phyloP scores from a whole-genome alignment of 179 eudicot species.

The Amaranthus tricolor region DNA sequence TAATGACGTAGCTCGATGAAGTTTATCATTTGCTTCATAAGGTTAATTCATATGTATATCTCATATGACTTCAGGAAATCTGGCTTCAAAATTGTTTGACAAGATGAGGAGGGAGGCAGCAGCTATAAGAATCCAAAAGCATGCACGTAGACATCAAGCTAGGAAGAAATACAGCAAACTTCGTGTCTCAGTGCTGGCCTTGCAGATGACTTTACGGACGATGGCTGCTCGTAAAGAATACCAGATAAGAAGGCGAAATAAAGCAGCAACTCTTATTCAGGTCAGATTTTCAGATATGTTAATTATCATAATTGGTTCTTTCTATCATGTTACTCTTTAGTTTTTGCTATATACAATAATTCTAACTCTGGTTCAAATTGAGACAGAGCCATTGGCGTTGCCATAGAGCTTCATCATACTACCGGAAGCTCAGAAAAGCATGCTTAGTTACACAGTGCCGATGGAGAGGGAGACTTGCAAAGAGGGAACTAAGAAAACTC shows the following conservation, averaged over 20 bases:
- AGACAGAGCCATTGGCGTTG: conserved; percentile 75
- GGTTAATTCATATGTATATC: conserved; percentile 1
- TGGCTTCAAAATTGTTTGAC: conserved; percentile 61
- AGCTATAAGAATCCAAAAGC: conserved; percentile 60
- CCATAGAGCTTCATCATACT: conserved; percentile 59
- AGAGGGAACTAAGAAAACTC: conserved; percentile 69
- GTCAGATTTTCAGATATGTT: conserved; percentile 36
- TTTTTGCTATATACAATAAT: conserved; percentile 18
- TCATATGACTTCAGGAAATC: conserved; percentile 47
- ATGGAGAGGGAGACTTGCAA: conserved; percentile 84
- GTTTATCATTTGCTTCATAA: background rate
- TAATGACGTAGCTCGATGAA: background rate
- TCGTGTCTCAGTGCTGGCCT: conserved; percentile 51
- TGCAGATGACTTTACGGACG: conserved; percentile 67
- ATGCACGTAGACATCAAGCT: conserved; percentile 50
- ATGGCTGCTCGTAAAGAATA: conserved; percentile 67
- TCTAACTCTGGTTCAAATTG: conserved; percentile 15
- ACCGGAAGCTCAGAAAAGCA: conserved; percentile 67
- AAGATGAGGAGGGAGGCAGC: conserved; percentile 67
- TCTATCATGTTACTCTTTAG: conserved; percentile 12
- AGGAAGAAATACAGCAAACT: conserved; percentile 57
- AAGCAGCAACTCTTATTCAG: conserved; percentile 76
- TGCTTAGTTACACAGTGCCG: conserved; percentile 72
- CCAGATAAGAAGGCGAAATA: conserved; percentile 56
- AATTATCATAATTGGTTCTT: conserved; percentile 11